Evolutionary conservation across 768 basidiomycete genomes (phyloP).

Genomic region (Phlegmacium glaucopus): DNA sequence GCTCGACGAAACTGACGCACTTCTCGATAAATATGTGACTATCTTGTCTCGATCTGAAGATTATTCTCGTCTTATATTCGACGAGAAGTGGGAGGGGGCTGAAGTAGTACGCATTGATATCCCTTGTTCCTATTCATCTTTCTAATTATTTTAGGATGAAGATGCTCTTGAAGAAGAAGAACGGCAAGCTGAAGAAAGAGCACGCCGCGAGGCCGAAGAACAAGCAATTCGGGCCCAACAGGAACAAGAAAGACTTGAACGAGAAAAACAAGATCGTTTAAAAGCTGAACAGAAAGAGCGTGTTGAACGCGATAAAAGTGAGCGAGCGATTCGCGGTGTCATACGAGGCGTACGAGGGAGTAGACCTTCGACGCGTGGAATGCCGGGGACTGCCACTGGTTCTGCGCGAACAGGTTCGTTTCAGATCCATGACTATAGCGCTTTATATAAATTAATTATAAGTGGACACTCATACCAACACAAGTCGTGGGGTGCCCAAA

Average conservation of each 20-base stretch:
- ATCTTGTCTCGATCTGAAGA: slow-evolving; percentile 71
- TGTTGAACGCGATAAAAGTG: slow-evolving; percentile 43
- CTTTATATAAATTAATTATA: not conserved
- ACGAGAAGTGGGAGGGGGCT: slow-evolving; percentile 74
- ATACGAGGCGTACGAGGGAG: slow-evolving; percentile 74
- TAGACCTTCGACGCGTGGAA: slow-evolving; percentile 56
- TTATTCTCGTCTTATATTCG: slow-evolving; percentile 64
- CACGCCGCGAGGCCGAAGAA: slow-evolving; percentile 45
- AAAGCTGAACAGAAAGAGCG: slow-evolving; percentile 40
- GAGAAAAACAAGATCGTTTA: slow-evolving; percentile 40
- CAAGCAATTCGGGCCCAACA: slow-evolving; percentile 42
- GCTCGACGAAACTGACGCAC: slow-evolving; percentile 65
- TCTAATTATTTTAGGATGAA: slow-evolving; percentile 49
- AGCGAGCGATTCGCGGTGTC: slow-evolving; percentile 45
- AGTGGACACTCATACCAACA: slow-evolving; percentile 7
- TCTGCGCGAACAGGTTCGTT: slow-evolving; percentile 34
- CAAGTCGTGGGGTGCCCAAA: slow-evolving; percentile 14
- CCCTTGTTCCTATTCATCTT: not conserved
- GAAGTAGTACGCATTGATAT: slow-evolving; percentile 44
- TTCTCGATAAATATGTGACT: slow-evolving; percentile 72
- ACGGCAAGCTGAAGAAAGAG: slow-evolving; percentile 38
- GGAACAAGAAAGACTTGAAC: slow-evolving; percentile 46
- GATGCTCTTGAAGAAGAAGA: slow-evolving; percentile 45
- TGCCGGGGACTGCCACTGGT: slow-evolving; percentile 25
- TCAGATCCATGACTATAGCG: not conserved